Percentiles rank a stretch among this genome's conserved stretches.
Evolutionary conservation across 805 yeast species (phyloP).

Genomic region (Metschnikowia similis): DNA sequence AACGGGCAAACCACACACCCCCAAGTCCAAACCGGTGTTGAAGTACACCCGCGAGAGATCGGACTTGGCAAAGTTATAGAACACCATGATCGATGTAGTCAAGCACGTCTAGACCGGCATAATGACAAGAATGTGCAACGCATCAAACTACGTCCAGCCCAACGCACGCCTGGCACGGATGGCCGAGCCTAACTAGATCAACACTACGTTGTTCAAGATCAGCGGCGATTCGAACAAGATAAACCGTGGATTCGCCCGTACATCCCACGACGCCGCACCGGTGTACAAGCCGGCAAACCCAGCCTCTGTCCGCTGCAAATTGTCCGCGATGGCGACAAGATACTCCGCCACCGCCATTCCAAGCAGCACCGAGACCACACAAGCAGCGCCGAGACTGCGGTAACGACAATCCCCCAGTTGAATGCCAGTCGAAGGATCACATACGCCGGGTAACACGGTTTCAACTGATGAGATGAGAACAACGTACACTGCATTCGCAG

Average conservation of each 20-base stretch:
- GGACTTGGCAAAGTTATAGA: constrained; percentile 43
- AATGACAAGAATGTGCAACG: constrained; percentile 73
- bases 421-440: constrained; percentile 64
- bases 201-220: constrained; percentile 53
- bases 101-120: constrained; percentile 81
- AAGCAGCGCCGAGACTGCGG: constrained; percentile 27
- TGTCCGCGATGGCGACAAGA: constrained; percentile 46
- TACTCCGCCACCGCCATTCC: constrained; percentile 59
- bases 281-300: not conserved
- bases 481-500: constrained; percentile 57
- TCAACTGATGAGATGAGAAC: constrained; percentile 60
- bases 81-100: constrained; percentile 66
- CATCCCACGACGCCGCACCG: constrained; percentile 33
- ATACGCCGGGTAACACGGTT: constrained; percentile 65
- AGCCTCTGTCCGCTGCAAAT: constrained; percentile 24
- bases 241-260: constrained; percentile 44
- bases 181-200: constrained; percentile 61
- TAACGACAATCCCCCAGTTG: constrained; percentile 39
- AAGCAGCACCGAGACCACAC: constrained; percentile 17
- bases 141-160: constrained; percentile 80
- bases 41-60: constrained; percentile 34
- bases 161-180: constrained; percentile 66
- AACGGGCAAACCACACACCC: constrained; percentile 68
- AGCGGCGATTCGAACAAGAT: constrained; percentile 69
- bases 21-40: constrained; percentile 55